Conservation (phyloP, 768 basidiomycete genomes). For the Coprinopsis marcescibilis region DNA sequence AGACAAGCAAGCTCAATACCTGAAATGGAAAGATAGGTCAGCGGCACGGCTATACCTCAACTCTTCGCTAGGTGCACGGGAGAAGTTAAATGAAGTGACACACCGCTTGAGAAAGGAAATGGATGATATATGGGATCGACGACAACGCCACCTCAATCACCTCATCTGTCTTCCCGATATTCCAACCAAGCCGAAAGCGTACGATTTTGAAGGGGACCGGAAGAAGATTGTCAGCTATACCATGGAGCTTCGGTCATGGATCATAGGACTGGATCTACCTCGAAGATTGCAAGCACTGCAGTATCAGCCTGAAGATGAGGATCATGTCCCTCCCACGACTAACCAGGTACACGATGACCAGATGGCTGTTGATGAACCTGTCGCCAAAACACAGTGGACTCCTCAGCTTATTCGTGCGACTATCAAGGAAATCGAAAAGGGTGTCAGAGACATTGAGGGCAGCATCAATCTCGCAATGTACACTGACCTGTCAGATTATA, state of each 20-base stretch:
- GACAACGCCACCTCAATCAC: conserved; percentile 1
- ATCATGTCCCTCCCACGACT: neutral
- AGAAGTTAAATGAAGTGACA: conserved; percentile 6
- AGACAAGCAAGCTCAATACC: neutral
- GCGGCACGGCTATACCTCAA: conserved; percentile 7
- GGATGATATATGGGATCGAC: conserved; percentile 2
- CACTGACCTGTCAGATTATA: neutral
- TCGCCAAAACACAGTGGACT: conserved; percentile 1
- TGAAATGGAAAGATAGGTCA: neutral
- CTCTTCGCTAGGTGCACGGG: conserved; percentile 8
- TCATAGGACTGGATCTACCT: conserved; percentile 10
- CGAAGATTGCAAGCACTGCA: conserved; percentile 1
- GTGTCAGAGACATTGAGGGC: neutral
- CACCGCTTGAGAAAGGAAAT: neutral
- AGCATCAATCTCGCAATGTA: neutral
- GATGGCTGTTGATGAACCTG: too few relatives aligned
- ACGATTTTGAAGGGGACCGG: conserved; percentile 5
- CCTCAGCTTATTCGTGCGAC: conserved; percentile 4
- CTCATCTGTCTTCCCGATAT: conserved; percentile 9
- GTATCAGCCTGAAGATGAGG: neutral
- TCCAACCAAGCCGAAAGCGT: conserved; percentile 4
- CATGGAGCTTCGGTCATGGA: conserved; percentile 11
- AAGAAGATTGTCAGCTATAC: conserved; percentile 14
- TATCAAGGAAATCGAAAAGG: conserved; percentile 5
- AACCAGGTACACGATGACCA: neutral